Base-by-base conservation (phyloP, 108 stramenopile species). In the Cylindrotheca fusiformis region DNA sequence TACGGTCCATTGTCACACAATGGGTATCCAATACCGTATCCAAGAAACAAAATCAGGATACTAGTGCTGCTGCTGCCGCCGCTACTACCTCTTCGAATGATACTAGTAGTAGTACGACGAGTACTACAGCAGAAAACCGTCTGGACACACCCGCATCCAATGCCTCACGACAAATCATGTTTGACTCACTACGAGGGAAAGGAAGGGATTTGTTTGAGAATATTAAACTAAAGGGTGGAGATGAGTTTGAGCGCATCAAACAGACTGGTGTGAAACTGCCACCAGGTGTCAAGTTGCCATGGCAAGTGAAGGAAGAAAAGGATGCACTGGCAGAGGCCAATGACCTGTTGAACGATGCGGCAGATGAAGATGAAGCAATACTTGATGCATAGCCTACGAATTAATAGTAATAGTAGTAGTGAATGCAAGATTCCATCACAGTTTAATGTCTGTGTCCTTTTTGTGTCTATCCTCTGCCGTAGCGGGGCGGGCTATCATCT, bases 1-100 rank as follows among this genome's bases (percentile, higher is more conserved):
- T 78, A 17, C 69, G 71, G 20, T 78, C 71, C 20, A 65, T 58
- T 2, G 72, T 74, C 2, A 56, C 65, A n/a, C 53, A 69, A 25
- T 74, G 72, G 72, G 72, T 74, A 8, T 53, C 52, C 30, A 61
- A 61, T 28, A 66, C 63, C 1, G 63, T 72, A 25, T n/a, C 53
- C 17, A 72, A 72, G 52, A 25, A 46, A 36, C 44, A 26, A 47
- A 41, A 41, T 14, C 10, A 41, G 36, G 14, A 41, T 14, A 41
- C 6, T 6, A 14, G 10, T 41, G 6, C 36, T 10, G 36, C 29
- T 32, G 50, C 29, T 17, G 60, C 14, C 26, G 33, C 25, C 22
- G 52, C 25, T 17, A 52, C 12, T 19, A 33, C 59, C 3, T 25
- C 48, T 45, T 12, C 26, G 1, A 46, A 48, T 8, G 25, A 41